Conservation (phyloP, 2,329 filamentous ascomycete genomes). For the Ilyonectria mors-panacis region DNA sequence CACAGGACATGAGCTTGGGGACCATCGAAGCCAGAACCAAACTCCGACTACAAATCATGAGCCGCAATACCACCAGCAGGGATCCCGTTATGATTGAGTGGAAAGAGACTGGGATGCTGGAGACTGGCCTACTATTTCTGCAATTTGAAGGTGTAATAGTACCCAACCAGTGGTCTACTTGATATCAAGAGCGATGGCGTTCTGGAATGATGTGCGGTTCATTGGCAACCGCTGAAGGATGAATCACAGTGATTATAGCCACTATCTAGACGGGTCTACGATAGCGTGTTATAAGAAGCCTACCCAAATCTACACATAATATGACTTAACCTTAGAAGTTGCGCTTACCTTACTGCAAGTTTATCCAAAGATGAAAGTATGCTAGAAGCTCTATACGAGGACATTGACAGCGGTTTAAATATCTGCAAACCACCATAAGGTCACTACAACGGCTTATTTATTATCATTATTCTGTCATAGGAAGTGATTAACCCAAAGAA, state of each 20-base stretch:
- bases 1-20: too few relatives aligned
- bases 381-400: too few relatives aligned
- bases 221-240: background rate
- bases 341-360: too few relatives aligned
- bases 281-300: too few relatives aligned
- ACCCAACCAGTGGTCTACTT: background rate
- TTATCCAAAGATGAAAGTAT: too few relatives aligned
- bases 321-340: too few relatives aligned
- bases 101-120: background rate
- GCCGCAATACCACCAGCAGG: background rate
- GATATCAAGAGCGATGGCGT: background rate
- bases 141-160: background rate
- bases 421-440: too few relatives aligned
- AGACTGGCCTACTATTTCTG: background rate
- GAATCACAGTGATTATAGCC: background rate
- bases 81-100: background rate
- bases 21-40: background rate
- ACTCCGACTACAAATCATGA: background rate
- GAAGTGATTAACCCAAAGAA: too few relatives aligned
- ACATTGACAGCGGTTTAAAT: too few relatives aligned
- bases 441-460: too few relatives aligned
- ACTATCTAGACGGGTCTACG: background rate
- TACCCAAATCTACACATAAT: too few relatives aligned
- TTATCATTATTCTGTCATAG: too few relatives aligned
- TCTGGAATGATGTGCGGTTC: background rate